Conservation (phyloP, 1,284 basidiomycete genomes). For the Ceratobasidium sp. region DNA sequence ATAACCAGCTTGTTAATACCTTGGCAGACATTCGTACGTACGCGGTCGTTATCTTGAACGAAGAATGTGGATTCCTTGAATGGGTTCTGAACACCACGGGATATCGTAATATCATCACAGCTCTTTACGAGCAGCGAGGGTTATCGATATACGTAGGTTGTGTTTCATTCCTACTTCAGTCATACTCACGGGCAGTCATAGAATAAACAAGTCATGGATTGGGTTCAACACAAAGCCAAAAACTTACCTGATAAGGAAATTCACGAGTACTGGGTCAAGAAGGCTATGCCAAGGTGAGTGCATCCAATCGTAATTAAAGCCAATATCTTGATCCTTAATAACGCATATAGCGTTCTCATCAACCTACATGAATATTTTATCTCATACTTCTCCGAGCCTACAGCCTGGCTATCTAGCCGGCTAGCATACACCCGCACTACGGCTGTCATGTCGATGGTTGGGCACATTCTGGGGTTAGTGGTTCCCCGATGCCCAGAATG, state of each 20-base stretch:
- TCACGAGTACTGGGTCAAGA: constrained; percentile 47
- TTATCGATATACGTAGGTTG: constrained; percentile 67
- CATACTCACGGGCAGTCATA: not conserved
- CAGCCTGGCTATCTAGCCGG: constrained; percentile 89
- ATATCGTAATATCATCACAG: constrained; percentile 77
- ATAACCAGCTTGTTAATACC: not conserved
- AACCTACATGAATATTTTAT: constrained; percentile 96
- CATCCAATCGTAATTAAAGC: constrained; percentile 43
- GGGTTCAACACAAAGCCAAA: constrained; percentile 34
- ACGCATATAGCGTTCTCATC: not conserved
- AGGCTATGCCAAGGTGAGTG: constrained; percentile 59
- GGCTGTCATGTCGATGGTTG: constrained; percentile 99
- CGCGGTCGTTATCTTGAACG: constrained; percentile 93
- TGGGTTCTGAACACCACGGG: constrained; percentile 97
- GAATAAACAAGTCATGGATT: constrained; percentile 32
- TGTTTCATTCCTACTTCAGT: not conserved
- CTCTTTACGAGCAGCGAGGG: constrained; percentile 70
- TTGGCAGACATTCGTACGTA: constrained; percentile 89
- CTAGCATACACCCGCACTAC: constrained; percentile 86
- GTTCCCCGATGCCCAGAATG: constrained; percentile 12
- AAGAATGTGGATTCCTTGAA: constrained; percentile 97
- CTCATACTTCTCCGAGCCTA: constrained; percentile 94
- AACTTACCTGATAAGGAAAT: constrained; percentile 23
- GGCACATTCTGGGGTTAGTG: constrained; percentile 89
- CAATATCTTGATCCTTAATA: constrained; percentile 70